Evolutionary conservation across 176 grass and related monocot genomes (phyloP).

Genomic region (Poa pratensis): DNA sequence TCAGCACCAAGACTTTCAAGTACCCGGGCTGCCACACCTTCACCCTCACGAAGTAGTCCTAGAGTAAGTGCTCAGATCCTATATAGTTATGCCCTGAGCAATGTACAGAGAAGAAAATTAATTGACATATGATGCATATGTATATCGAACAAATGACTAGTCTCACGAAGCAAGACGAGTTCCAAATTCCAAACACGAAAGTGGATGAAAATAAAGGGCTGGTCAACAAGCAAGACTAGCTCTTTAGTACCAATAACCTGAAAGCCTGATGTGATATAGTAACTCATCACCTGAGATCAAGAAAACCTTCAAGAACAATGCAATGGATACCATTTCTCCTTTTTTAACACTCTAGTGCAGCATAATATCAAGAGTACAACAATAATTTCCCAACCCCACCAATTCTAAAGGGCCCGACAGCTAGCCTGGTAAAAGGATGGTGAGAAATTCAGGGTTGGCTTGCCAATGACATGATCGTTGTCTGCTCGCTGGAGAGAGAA

Average conservation of each 20-base stretch:
- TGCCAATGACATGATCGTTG: not conserved
- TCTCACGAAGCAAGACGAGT: not conserved
- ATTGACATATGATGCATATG: conserved; percentile 22
- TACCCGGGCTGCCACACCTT: conserved; percentile 89
- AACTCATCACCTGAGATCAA: conserved; percentile 25
- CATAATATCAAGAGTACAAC: conserved; percentile 8
- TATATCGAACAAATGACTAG: not conserved
- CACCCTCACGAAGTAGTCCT: conserved; percentile 89
- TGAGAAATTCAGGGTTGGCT: not conserved
- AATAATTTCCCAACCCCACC: not conserved
- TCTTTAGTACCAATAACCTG: not conserved
- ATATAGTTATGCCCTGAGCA: conserved; percentile 93
- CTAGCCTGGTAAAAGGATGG: not conserved
- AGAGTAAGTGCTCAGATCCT: conserved; percentile 95
- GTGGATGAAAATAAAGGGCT: not conserved
- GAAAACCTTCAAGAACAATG: conserved; percentile 29
- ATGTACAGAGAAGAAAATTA: conserved; percentile 42
- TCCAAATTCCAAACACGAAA: not conserved
- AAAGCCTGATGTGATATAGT: conserved; percentile 27
- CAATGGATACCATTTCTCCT: not conserved
- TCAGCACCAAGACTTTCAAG: conserved; percentile 96
- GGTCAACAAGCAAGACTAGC: not conserved
- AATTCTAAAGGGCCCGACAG: not conserved
- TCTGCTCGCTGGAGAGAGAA: not conserved
- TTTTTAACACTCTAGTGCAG: not conserved